Evolutionary conservation across 2,329 filamentous ascomycete genomes (phyloP).

Genomic region (Talaromyces sp.): DNA sequence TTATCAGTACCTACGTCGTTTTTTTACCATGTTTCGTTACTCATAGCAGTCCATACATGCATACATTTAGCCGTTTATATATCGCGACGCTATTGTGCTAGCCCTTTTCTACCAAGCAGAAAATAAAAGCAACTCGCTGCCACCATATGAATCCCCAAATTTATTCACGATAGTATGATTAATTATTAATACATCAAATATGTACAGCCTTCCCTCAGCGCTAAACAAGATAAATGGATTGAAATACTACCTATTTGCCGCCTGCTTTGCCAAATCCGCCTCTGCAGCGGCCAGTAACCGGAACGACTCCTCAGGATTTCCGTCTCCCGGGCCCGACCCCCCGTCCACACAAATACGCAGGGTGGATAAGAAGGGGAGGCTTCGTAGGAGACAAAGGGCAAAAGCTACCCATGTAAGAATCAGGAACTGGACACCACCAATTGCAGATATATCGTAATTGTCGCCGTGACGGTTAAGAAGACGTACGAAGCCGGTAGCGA

Average conservation of each 20-base stretch:
- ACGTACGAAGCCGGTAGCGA: background rate
- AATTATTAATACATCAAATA: no score
- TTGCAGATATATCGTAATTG: conserved; percentile 1
- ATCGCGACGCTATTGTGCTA: background rate
- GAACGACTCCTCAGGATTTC: background rate
- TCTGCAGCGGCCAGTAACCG: background rate
- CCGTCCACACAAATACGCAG: background rate
- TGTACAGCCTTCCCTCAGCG: no score
- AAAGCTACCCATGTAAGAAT: conserved; percentile 3
- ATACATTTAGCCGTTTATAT: background rate
- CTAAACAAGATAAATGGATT: background rate
- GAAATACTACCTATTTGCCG: background rate
- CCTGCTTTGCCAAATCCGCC: background rate
- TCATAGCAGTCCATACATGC: background rate
- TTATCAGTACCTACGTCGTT: background rate
- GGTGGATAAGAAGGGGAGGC: background rate
- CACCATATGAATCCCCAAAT: background rate
- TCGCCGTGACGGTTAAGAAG: conserved; percentile 2
- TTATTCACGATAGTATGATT: background rate
- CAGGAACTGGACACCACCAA: background rate
- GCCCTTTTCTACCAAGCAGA: background rate
- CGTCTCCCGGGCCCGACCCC: background rate
- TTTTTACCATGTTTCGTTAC: background rate
- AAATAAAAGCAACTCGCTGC: background rate
- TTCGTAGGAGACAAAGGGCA: background rate